Base-by-base conservation (phyloP, 2,329 filamentous ascomycete genomes). In the Talaromyces sp. region DNA sequence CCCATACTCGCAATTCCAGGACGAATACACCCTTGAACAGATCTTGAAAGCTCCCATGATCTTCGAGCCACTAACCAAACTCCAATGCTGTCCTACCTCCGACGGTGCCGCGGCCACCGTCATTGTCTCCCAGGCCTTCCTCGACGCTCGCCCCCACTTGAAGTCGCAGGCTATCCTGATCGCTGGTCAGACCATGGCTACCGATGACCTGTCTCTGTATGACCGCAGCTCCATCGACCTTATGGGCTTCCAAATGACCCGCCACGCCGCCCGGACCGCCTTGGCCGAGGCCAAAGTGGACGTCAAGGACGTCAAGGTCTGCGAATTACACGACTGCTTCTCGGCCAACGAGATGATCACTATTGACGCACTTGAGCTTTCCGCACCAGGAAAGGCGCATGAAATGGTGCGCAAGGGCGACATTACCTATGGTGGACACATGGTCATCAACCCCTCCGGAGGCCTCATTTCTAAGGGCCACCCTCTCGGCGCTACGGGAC, bases 61-160 rank as follows among this genome's bases (percentile, higher is more conserved):
- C 78, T 88, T 92, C 80, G 87, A 87, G 69, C 94, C 94, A 16
- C 85, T 98, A 64, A 98, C 95, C 66, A 98, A 97, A 81, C 88
- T 98, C n/a, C 95, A 98, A 82, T 98, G 94, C 85, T 97, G 94
- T 80, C 94, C 95, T 1, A 98, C 94, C 0, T 96, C 92, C 0
- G 95, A 98, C 78, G 94, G 94, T 58, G 91, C 89, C 56, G 94
- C 93, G 0, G 93, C 95, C 0, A 92, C 91, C 14, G 89, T 98
- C 37, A 82, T 99, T 60, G 93, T 97, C 63, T 96, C 92, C 0
- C 89, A 97, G 79, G 86, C 85, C 57, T 98, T 97, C 85, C 86
- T 98, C 63, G 90, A 94, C 73, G 89, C 89, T 9, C 87, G 92
- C 24, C 93, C 93, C 1, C 88, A 96, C 72, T 87, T 97, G 66